These are phyloP conservation scores for Apiotrichum mycotoxinovorans DNA, from an alignment of 1,284 basidiomycete genomes.

Conservation along the genomic window DNA sequence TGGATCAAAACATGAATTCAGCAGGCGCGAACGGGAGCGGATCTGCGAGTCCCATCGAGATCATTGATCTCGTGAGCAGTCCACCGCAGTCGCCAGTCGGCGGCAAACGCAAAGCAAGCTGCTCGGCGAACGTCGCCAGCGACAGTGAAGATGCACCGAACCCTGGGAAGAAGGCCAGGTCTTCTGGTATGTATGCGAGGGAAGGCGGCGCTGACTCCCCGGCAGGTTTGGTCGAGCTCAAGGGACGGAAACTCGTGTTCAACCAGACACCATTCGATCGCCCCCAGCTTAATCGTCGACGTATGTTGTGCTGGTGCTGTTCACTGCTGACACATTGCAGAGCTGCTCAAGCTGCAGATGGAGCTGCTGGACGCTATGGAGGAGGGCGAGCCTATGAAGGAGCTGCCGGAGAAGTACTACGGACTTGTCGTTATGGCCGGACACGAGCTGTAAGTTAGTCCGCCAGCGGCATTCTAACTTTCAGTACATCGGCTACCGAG, in stretches of 20 bases:
- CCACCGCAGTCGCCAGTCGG: no score
- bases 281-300: constrained; percentile 18
- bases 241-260: constrained; percentile 29
- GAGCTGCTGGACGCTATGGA: constrained; percentile 32
- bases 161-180: constrained; percentile 7
- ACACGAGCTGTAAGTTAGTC: constrained; percentile 34
- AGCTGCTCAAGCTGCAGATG: constrained; percentile 10
- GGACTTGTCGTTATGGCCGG: constrained; percentile 36
- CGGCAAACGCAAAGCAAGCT: no score
- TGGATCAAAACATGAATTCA: no score
- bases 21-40: no score
- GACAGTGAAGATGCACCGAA: background rate
- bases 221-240: constrained; percentile 30
- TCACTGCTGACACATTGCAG: background rate
- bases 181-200: background rate
- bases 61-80: no score
- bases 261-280: constrained; percentile 15
- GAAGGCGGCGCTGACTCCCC: constrained; percentile 18
- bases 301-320: constrained; percentile 15
- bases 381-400: constrained; percentile 17
- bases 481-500: constrained; percentile 29
- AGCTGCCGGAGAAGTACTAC: constrained; percentile 34
- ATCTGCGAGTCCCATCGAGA: no score
- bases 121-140: no score
- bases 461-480: background rate